Conservation (phyloP, 2,329 filamentous ascomycete genomes). For the Chrysoporthe cubensis region DNA sequence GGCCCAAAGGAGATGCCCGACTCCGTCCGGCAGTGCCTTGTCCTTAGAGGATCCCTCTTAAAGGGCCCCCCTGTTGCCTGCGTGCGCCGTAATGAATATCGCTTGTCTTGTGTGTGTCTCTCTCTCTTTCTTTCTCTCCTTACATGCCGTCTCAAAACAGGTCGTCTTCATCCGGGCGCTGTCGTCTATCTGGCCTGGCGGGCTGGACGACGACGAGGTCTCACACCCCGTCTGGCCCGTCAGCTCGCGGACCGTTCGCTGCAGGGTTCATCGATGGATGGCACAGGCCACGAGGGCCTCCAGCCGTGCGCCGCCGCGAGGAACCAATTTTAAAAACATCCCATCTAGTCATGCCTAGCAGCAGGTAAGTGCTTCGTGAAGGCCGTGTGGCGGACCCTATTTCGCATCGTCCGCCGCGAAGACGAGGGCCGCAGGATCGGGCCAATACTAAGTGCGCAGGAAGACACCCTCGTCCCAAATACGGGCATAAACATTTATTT, state of each 20-base stretch:
- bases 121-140: not conserved
- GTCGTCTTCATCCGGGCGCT: too few species aligned
- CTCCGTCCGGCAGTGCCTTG: not conserved
- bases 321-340: constrained; percentile 1
- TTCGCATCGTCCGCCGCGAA: not conserved
- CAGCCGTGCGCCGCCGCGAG: not conserved
- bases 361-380: not conserved
- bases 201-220: too few species aligned
- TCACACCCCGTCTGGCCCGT: too few species aligned
- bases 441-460: too few species aligned
- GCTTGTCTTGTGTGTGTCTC: not conserved
- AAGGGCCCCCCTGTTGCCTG: not conserved
- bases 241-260: not conserved
- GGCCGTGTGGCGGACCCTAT: not conserved
- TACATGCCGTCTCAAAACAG: too few species aligned
- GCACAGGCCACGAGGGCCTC: not conserved
- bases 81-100: not conserved
- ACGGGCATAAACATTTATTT: not conserved
- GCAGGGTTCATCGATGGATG: not conserved
- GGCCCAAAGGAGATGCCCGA: not conserved
- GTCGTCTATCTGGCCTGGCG: too few species aligned
- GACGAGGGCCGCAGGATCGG: too few species aligned
- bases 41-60: not conserved
- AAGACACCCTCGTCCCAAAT: too few species aligned
- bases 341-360: not conserved